phyloP scores from a whole-genome alignment of 2,329 filamentous ascomycete species.

The Sclerotinia nivalis region DNA sequence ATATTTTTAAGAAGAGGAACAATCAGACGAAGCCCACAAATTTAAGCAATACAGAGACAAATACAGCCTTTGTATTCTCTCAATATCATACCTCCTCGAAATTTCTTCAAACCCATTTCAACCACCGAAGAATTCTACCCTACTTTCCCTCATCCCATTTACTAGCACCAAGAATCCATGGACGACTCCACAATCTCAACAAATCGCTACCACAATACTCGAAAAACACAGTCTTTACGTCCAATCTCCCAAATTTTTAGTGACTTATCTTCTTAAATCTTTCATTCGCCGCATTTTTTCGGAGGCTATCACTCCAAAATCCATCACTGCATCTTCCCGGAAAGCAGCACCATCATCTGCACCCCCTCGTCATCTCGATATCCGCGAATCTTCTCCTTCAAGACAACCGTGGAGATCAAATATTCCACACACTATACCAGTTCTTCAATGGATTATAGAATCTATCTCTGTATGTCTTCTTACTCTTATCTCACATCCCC shows the following conservation, averaged over 20 bases:
- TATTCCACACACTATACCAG: constrained; percentile 51
- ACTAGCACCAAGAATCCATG: constrained; percentile 43
- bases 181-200: constrained; percentile 43
- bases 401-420: constrained; percentile 64
- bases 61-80: constrained; percentile 28
- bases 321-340: constrained; percentile 58
- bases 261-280: constrained; percentile 58
- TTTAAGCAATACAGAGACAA: constrained; percentile 27
- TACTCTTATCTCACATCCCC: constrained; percentile 13
- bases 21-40: background rate
- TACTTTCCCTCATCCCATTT: constrained; percentile 43
- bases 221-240: constrained; percentile 31
- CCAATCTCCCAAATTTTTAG: constrained; percentile 46
- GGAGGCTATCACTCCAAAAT: constrained; percentile 50
- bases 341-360: constrained; percentile 51
- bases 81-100: constrained; percentile 23
- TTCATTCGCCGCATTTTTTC: constrained; percentile 70
- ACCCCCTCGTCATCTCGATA: constrained; percentile 43
- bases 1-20: background rate
- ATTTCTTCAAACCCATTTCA: background rate
- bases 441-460: constrained; percentile 62
- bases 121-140: constrained; percentile 20
- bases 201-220: constrained; percentile 42
- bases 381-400: constrained; percentile 44
- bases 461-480: constrained; percentile 49